phyloP scores from a whole-genome alignment of 192 early-diverging fungal genomes.

The Ramicandelaber brevisporus region DNA sequence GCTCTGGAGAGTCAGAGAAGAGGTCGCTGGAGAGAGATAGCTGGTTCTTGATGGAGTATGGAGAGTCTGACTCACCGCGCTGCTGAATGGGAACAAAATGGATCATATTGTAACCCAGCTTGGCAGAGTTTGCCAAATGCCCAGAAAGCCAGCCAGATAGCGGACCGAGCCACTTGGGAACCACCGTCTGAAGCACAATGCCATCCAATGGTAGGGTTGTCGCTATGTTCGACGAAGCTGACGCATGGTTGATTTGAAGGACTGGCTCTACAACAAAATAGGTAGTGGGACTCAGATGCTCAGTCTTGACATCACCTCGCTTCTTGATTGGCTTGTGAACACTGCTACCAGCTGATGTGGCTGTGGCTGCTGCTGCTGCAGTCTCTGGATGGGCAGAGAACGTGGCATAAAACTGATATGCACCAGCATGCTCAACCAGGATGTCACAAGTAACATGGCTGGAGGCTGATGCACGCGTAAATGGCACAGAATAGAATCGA shows the following conservation, averaged over 20 bases:
- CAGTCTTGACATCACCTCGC: too few relatives aligned
- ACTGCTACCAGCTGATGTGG: too few relatives aligned
- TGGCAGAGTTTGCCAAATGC: conserved; percentile 37
- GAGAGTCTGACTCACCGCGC: conserved; percentile 80
- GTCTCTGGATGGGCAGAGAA: conserved; percentile 23
- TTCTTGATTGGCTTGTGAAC: too few relatives aligned
- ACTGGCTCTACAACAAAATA: conserved; percentile 79
- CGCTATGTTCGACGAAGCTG: not conserved
- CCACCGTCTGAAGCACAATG: conserved; percentile 69
- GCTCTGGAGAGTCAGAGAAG: conserved; percentile 32
- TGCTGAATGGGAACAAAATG: conserved; percentile 90
- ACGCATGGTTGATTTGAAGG: conserved; percentile 20
- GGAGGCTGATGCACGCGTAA: too few relatives aligned
- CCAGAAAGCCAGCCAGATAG: conserved; percentile 49
- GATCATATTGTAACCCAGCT: conserved; percentile 89
- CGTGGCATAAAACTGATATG: conserved; percentile 70
- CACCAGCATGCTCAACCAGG: conserved; percentile 34
- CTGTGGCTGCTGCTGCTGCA: not conserved
- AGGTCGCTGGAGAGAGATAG: conserved; percentile 69
- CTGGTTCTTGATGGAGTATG: conserved; percentile 94
- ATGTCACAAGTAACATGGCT: conserved; percentile 41
- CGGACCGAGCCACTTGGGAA: conserved; percentile 89
- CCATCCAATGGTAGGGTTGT: conserved; percentile 64
- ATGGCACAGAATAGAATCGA: conserved; percentile 10
- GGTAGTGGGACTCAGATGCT: conserved; percentile 17